Evolutionary conservation across 2,329 filamentous ascomycete genomes (phyloP), one percentile per base, ranked within the genome.

Genomic region (Torrubiella hemipterigena): DNA sequence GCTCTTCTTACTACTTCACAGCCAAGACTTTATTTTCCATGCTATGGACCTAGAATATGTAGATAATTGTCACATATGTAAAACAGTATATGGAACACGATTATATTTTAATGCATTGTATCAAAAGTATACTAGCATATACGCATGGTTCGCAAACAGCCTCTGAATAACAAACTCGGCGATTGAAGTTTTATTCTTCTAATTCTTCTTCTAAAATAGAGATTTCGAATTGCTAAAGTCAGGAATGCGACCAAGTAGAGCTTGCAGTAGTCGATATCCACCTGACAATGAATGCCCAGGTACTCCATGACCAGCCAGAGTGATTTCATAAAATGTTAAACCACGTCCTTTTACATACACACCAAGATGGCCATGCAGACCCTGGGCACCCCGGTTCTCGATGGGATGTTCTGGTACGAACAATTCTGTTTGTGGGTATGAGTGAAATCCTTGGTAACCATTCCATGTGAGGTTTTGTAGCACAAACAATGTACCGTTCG

Each of bases 381-480:
- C 21, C 6, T 12, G 58, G 42, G 77, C 73, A 47, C 20, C 20
- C 20, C 17, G 12, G 11, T 32, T 19, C 8, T 26, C 17, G 11
- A 7, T 33, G 13, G 39, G 36, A 25, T 39, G 45, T 8, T 26
- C 30, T 0, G 81, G 81, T 0, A 86, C 77, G 48, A 70, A 83
- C 46, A 83, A 77, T 3, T 74, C 71, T 31, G 73, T 65, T 2
- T 49, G 49, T 0, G 81, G 81, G 1, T 56, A 52, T 1, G 51
- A 48, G 39, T 75, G 68, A 61, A 89, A 87, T 0, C 82, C 82
- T 31, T 79, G 70, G 23, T 63, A 50, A 4, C 80, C 81, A 35
- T 73, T 72, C 74, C 76, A 89, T 0, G 79, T 86, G 74, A 87
- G 83, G 57, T 86, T 86, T 48, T 89, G 81, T 35, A 87, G 75